Base-by-base conservation (phyloP, 495 filamentous ascomycete species). In the Pyronema domesticum region DNA sequence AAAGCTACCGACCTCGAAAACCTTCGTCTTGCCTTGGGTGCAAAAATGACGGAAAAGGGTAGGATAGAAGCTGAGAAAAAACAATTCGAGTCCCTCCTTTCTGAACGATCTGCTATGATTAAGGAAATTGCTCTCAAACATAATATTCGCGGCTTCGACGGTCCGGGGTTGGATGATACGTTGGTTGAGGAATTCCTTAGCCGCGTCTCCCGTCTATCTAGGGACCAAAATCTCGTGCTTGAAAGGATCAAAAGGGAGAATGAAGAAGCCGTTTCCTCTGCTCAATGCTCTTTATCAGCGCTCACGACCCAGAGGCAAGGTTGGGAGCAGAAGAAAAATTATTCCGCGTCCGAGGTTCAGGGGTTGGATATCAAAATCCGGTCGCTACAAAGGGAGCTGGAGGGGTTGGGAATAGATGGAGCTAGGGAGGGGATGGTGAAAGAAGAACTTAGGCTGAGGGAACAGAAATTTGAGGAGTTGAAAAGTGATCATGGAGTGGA, bases 51-150 rank as follows among this genome's bases (percentile, higher is more conserved):
- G 11, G 91, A 95, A 65, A 74, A 80, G 60, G 91, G 91, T 33
- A 86, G 81, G 62, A 79, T 80, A 61, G 79, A 91, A 67, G 87
- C 89, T 7, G 80, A 95, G 65, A 85, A 88, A 66, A 80, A 81
- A 61, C 83, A 82, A 57, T 87, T 89, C 60, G 86, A 95, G 63
- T 78, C 79, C 9, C 83, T 94, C 49, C 61, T 94, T 5, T 70
- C 75, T 57, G 68, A 74, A 19, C 81, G 89, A 23, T 74, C 81
- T 55, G 71, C 70, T 1, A 75, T 93, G 67, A 80, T 95, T 55
- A 85, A 77, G 58, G 81, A 93, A 9, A 76, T 83, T 43, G 83
- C 88, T 14, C 75, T 80, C 30, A 72, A 70, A n/a, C 86, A 95
- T 65, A 81, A 78, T 54, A 82, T 96, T 53, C 80, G 83, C 17